Evolutionary conservation across 306 rosid genomes (phyloP), one percentile per base, ranked within the genome.

Genomic region (Psophocarpus tetragonolobus): DNA sequence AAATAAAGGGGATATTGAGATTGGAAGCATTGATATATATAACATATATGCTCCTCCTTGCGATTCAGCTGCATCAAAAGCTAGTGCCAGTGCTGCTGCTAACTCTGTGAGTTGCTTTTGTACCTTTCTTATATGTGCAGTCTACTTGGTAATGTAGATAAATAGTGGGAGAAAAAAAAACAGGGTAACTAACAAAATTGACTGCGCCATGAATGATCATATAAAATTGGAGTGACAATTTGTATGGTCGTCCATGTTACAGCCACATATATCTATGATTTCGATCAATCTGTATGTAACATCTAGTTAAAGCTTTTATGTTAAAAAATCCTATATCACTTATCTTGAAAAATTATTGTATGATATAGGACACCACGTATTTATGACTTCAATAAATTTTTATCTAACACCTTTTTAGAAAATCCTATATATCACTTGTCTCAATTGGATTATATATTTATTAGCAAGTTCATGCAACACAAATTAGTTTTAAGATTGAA

Each of bases 1-100:
- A 56, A 10, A 0, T 20, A 70, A 1, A 74, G 77, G 68, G 2
- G 2, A 0, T 18, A 48, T 8, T 2, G 90, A 90, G 58, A 1
- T 30, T 8, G 89, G 89, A 60, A 0, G 5, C 4, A 5, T 88
- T 30, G 12, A 85, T 41, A 67, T 83, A 45, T 85, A 86, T 69
- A 84, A 86, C 79, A 33, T 88, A 33, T 90, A 90, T 79, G 87
- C 88, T 68, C 83, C 90, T 32, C 13, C 14, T 57, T 90, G 90
- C 58, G 21, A 58, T 64, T 4, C 38, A 44, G 24, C 82, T 62
- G 14, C 79, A 77, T 21, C 83, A 65, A 69, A 68, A 64, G 30
- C 80, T 29, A 29, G 32, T 56, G 29, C 63, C 3, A 57, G 12
- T 58, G 6, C 48, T 35, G 15, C 64, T 29, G 48, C 29, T 51